Percentiles rank a stretch among this genome's conserved stretches.
Conservation (phyloP, 306 rosid genomes). For the Sicyos baderoa region DNA sequence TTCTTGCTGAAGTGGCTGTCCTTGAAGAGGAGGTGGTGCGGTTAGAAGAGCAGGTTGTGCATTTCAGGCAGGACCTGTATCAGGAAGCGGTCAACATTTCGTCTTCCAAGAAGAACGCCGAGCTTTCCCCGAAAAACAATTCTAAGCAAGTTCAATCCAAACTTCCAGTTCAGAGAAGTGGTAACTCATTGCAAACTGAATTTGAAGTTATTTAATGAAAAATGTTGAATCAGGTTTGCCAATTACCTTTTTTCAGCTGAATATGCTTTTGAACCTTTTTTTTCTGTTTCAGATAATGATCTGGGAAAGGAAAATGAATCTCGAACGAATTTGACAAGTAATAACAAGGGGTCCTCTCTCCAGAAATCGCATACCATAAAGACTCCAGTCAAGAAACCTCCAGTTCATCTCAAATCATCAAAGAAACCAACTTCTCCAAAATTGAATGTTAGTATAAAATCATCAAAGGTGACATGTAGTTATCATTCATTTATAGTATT, state of each 20-base stretch:
- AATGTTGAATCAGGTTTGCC: background rate
- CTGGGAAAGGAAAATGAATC: constrained; percentile 59
- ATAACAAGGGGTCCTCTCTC: constrained; percentile 30
- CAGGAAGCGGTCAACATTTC: constrained; percentile 71
- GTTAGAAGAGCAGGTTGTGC: constrained; percentile 77
- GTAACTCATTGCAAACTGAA: constrained; percentile 8
- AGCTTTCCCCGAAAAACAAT: constrained; percentile 25
- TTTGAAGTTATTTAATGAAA: background rate
- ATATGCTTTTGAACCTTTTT: constrained; percentile 15
- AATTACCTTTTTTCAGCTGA: background rate
- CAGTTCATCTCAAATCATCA: constrained; percentile 35
- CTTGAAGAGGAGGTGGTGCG: constrained; percentile 88
- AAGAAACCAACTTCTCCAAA: constrained; percentile 40
- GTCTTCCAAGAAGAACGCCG: constrained; percentile 49
- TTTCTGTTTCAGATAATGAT: constrained; percentile 42
- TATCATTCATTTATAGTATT: background rate
- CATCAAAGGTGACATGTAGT: background rate
- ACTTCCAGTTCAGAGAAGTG: constrained; percentile 30
- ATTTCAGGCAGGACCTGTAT: constrained; percentile 65
- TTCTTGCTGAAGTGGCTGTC: constrained; percentile 92
- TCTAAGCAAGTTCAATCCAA: constrained; percentile 29
- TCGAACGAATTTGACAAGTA: constrained; percentile 29
- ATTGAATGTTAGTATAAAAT: constrained; percentile 33
- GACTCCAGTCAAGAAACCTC: constrained; percentile 39
- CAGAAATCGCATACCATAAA: constrained; percentile 25